These are phyloP conservation scores for Mortierella sp. DNA, from an alignment of 371 early-diverging fungal species.

Conservation along the genomic window DNA sequence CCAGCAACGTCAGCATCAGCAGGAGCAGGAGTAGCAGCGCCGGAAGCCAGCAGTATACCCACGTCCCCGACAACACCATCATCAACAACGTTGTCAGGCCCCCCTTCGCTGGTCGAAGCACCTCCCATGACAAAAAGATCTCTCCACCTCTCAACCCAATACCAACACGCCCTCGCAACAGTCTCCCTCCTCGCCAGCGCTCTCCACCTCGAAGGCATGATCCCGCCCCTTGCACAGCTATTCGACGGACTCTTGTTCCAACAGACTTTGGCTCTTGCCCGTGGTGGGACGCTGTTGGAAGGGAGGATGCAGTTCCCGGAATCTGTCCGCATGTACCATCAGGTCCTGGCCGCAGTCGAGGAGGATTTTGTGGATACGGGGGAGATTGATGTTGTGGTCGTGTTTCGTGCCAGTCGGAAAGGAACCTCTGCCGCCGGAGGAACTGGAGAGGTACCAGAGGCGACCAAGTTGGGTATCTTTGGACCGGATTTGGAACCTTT, in stretches of 20 bases:
- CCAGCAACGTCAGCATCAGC: neutral
- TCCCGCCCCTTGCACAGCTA: constrained; percentile 33
- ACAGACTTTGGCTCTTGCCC: constrained; percentile 47
- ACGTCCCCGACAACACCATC: neutral
- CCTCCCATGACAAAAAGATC: constrained; percentile 53
- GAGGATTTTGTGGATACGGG: constrained; percentile 52
- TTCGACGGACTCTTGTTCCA: constrained; percentile 57
- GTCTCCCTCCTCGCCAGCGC: constrained; percentile 48
- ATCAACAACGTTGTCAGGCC: constrained; percentile 7
- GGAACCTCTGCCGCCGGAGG: neutral
- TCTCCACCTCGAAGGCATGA: constrained; percentile 46
- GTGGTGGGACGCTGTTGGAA: constrained; percentile 47
- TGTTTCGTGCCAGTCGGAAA: constrained; percentile 30
- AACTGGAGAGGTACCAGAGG: constrained; percentile 2
- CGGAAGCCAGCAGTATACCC: constrained; percentile 31
- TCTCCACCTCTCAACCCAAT: constrained; percentile 51
- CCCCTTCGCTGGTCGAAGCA: constrained; percentile 30
- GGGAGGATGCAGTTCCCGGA: constrained; percentile 37
- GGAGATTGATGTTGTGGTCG: constrained; percentile 55
- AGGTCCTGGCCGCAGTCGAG: constrained; percentile 42
- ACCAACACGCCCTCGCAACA: constrained; percentile 44
- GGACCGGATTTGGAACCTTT: constrained; percentile 51
- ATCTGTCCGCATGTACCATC: constrained; percentile 29
- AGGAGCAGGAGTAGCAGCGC: neutral
- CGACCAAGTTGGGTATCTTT: constrained; percentile 37